Percentiles rank a stretch among this genome's conserved stretches.
These are phyloP conservation scores for Trypanosoma lewisi DNA, from an alignment of 208 protist species.

Conservation along the genomic window DNA sequence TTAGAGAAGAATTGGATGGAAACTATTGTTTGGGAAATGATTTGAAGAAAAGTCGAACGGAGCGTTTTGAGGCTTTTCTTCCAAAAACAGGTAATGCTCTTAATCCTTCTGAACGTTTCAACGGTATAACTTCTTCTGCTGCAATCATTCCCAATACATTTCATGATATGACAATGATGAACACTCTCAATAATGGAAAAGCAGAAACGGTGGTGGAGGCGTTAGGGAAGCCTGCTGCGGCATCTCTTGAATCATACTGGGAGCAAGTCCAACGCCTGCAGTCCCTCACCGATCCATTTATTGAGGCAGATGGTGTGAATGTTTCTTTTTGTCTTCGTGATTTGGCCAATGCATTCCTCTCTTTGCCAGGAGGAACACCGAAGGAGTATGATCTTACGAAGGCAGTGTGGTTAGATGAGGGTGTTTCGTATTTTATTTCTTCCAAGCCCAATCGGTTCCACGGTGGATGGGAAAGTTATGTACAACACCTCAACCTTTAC, in stretches of 20 bases:
- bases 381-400: conserved; percentile 47
- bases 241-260: conserved; percentile 5
- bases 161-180: no score
- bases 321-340: conserved; percentile 68
- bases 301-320: conserved; percentile 45
- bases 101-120: no score
- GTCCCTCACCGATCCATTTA: conserved; percentile 16
- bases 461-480: conserved; percentile 61
- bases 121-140: no score
- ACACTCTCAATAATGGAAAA: no score
- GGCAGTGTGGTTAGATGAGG: conserved; percentile 39
- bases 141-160: no score
- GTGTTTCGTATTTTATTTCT: conserved; percentile 63
- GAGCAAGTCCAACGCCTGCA: neutral
- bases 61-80: neutral
- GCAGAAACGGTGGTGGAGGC: neutral
- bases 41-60: conserved; percentile 38
- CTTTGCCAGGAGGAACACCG: conserved; percentile 30
- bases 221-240: neutral
- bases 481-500: conserved; percentile 56
- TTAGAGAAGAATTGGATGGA: conserved; percentile 34
- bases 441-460: conserved; percentile 29
- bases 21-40: conserved; percentile 58
- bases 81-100: no score
- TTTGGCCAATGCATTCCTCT: conserved; percentile 53